phyloP scores from a whole-genome alignment of 768 basidiomycete genomes.

The Russula foetens region DNA sequence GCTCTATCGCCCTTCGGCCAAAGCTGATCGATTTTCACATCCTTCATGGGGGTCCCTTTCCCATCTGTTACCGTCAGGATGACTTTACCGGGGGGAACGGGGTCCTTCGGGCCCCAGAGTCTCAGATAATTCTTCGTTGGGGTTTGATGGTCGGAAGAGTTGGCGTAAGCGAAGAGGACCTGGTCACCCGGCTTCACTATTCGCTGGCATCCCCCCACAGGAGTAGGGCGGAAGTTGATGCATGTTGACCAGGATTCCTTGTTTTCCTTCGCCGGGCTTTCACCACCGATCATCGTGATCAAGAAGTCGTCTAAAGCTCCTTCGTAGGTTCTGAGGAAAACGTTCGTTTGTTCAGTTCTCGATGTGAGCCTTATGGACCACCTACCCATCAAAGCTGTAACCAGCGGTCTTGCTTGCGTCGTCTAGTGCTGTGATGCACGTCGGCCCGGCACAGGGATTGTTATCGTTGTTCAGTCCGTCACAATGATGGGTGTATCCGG shows the following conservation, averaged over 20 bases:
- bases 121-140: no score
- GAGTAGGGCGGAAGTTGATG: not conserved
- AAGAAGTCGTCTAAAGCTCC: not conserved
- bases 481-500: conserved; percentile 35
- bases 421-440: conserved; percentile 37
- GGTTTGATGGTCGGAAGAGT: no score
- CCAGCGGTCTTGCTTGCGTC: conserved; percentile 25
- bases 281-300: not conserved
- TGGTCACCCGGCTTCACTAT: not conserved
- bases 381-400: not conserved
- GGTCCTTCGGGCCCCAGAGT: no score
- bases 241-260: not conserved
- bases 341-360: not conserved
- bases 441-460: conserved; percentile 33
- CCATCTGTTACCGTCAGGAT: no score
- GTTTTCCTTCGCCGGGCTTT: not conserved
- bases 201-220: not conserved
- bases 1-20: no score
- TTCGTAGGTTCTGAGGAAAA: not conserved
- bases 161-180: no score
- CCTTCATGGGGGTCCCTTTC: no score
- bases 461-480: conserved; percentile 36
- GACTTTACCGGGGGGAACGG: no score
- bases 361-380: not conserved
- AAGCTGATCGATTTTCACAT: no score